A percentile compares a stretch with the other conserved stretches of the same genome.
These are phyloP conservation scores for Atkinsonella hypoxylon DNA, from an alignment of 2,329 filamentous ascomycete genomes.

Conservation along the genomic window DNA sequence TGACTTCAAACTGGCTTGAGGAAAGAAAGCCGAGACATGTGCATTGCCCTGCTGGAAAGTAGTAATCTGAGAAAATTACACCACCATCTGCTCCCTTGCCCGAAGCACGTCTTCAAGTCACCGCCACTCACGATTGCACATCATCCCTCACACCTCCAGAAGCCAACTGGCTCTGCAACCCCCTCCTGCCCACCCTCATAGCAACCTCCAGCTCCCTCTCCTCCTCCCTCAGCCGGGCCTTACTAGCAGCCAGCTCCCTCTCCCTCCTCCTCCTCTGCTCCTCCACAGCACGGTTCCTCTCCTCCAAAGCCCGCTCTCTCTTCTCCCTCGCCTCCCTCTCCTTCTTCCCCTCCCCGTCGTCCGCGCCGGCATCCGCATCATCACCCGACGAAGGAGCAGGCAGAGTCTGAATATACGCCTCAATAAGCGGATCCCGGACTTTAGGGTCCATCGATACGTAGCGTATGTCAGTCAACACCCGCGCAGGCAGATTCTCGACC, in stretches of 20 bases:
- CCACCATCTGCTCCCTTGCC: no score
- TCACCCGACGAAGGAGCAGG: slow-evolving; percentile 39
- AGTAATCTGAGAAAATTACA: no score
- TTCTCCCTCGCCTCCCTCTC: slow-evolving; percentile 38
- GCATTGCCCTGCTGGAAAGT: no score
- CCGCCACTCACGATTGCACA: slow-evolving; percentile 6
- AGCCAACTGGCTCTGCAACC: slow-evolving; percentile 48
- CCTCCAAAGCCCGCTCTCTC: slow-evolving; percentile 55
- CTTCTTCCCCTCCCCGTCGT: slow-evolving; percentile 39
- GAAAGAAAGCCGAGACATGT: no score
- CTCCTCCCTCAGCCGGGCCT: slow-evolving; percentile 50
- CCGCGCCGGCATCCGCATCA: slow-evolving; percentile 26
- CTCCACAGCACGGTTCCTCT: slow-evolving; percentile 48
- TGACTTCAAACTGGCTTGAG: no score
- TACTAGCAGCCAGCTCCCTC: slow-evolving; percentile 47
- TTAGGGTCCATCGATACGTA: slow-evolving; percentile 54
- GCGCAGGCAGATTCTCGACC: slow-evolving; percentile 45
- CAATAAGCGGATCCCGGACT: slow-evolving; percentile 51
- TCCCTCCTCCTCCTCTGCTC: slow-evolving; percentile 51
- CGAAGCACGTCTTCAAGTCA: no score
- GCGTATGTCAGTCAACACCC: slow-evolving; percentile 53
- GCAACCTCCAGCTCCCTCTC: slow-evolving; percentile 57
- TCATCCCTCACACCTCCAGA: slow-evolving; percentile 15
- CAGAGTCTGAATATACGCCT: slow-evolving; percentile 53
- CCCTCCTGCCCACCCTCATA: slow-evolving; percentile 56